Evolutionary conservation across 129 eudicot species (phyloP).

Genomic region (Lactuca saligna): DNA sequence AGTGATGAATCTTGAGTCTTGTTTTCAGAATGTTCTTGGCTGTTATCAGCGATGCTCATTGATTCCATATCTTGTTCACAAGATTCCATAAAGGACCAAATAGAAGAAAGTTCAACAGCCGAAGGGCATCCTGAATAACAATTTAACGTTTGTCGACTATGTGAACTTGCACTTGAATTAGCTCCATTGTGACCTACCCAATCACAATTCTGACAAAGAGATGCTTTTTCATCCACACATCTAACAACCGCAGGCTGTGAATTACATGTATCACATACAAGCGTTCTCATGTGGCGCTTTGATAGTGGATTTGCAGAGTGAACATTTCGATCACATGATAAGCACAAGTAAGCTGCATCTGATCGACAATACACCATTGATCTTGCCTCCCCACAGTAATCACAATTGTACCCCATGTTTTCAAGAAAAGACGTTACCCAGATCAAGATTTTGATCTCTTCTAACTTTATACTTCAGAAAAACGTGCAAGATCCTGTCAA

Average conservation of each 20-base stretch:
- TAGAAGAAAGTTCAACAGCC: constrained; percentile 58
- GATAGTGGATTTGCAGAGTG: constrained; percentile 94
- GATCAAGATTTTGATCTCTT: background rate
- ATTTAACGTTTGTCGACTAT: constrained; percentile 64
- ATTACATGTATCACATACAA: constrained; percentile 76
- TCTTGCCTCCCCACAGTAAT: constrained; percentile 78
- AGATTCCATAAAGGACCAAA: constrained; percentile 71
- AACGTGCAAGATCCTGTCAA: background rate
- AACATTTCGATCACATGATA: constrained; percentile 84
- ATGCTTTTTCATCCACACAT: constrained; percentile 67
- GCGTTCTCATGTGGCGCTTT: constrained; percentile 79
- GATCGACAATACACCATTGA: constrained; percentile 88
- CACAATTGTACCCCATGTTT: constrained; percentile 70
- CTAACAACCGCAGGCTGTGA: constrained; percentile 75
- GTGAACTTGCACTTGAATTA: constrained; percentile 37
- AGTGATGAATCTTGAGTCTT: constrained; percentile 33
- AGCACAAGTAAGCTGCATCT: constrained; percentile 86
- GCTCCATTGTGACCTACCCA: constrained; percentile 56
- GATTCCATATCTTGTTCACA: constrained; percentile 69
- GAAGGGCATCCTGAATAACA: constrained; percentile 91
- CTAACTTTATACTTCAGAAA: background rate
- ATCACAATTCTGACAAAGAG: constrained; percentile 83
- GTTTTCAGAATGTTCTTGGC: constrained; percentile 23
- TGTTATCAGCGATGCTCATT: constrained; percentile 60
- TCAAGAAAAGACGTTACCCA: background rate